Evolutionary conservation across 345 rosid genomes (phyloP).

Genomic region (Noccaea bulbosa): DNA sequence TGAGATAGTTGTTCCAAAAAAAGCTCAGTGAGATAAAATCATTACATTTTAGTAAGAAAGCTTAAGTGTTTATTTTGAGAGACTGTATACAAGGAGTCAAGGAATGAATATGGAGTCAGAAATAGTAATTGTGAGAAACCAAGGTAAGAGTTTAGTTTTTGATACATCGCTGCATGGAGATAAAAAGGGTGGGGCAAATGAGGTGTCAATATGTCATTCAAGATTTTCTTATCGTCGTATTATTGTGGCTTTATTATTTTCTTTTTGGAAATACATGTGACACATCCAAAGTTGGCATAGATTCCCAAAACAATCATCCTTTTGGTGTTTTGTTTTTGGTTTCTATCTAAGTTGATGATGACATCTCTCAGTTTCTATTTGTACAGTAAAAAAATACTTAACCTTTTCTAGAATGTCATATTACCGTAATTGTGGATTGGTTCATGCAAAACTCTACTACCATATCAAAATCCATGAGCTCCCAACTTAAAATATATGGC

Average conservation of each 20-base stretch:
- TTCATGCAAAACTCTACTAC: too few relatives aligned
- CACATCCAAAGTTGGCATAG: slow-evolving; percentile 36
- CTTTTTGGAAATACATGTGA: slow-evolving; percentile 30
- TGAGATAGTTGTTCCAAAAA: too few relatives aligned
- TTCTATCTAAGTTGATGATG: slow-evolving; percentile 20
- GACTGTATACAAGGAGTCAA: neutral
- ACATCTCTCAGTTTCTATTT: slow-evolving; percentile 20
- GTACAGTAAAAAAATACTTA: neutral
- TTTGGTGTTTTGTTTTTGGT: neutral
- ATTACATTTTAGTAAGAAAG: neutral
- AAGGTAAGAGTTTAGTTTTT: neutral
- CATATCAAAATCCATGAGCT: neutral
- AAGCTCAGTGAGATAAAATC: neutral
- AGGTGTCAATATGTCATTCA: neutral
- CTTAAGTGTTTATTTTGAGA: neutral
- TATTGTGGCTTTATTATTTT: slow-evolving; percentile 29
- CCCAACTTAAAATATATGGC: neutral
- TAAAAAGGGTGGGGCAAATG: slow-evolving; percentile 4
- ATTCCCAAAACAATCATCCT: slow-evolving; percentile 15
- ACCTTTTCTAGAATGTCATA: neutral
- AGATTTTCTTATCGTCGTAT: slow-evolving; percentile 26
- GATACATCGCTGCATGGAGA: slow-evolving; percentile 21
- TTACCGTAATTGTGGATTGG: too few relatives aligned
- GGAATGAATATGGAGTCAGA: neutral
- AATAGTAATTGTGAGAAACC: slow-evolving; percentile 13